Base-by-base conservation (phyloP, 768 basidiomycete species). In the Russula earlei region DNA sequence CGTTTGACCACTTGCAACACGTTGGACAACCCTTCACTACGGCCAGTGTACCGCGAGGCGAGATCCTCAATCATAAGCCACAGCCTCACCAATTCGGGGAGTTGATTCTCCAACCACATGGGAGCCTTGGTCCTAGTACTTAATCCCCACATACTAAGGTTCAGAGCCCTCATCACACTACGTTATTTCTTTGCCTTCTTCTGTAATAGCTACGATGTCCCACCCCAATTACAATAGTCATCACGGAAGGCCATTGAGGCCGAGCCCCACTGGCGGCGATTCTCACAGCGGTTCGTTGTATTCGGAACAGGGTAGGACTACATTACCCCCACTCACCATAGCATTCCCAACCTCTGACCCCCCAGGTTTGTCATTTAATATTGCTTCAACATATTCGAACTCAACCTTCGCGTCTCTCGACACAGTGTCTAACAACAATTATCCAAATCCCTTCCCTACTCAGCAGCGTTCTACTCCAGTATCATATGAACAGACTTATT, bases 191-290 rank as follows among this genome's bases (percentile, higher is more conserved):
- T 62, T 54, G 42, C 50, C 52, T 62, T 53, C 61, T 60, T 55
- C 58, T 62, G 43, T 56, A 54, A 55, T 61, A 59, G 33, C 56
- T 59, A 58, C 54, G 51, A 62, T 61, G 62, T 61, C 62, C 45
- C 17, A 48, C 55, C 29, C 22, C 50, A 53, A 61, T 61, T 58
- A 57, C 55, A 42, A 61, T 49, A 57, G 34, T 36, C 34, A 11
- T 54, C 44, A 31, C 38, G 54, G 47, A 50, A 54, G 61, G 60
- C 27, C 36, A 41, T 31, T 10, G 55, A 49, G 58, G 36, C 55
- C 5, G 43, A 45, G 49, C 52, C 52, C 49, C 41, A n/a, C 55
- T 50, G 22, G 31, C 11, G 51, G 37, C 24, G 52, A 62, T 50
- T 49, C 62, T 61, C 52, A 62, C 50, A 60, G 51, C 36, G 59